Evolutionary conservation across 1,139 yeast species (phyloP), one percentile per base, ranked within the genome.

Genomic region (Diutina rugosa): DNA sequence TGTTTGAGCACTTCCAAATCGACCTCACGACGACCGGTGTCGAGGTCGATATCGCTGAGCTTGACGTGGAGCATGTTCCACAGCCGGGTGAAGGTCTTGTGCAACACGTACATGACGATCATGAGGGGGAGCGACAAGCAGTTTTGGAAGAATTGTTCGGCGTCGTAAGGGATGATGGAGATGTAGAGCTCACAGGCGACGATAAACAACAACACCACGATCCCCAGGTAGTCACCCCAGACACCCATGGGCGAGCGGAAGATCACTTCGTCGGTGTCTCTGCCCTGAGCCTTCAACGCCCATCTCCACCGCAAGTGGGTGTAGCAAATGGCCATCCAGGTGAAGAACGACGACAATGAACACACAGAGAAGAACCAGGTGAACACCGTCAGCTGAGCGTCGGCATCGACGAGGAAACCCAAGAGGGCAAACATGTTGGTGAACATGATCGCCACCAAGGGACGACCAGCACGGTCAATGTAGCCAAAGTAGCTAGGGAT

Each of bases 321-420:
- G 58, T 72, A 67, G 58, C 80, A 76, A 59, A 84, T 74, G 62
- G 79, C 69, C 61, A 76, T 71, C 87, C 88, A 74, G 57, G 80
- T 74, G 70, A 79, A 84, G 70, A 84, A 68, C 59, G 85, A 69
- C 57, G 81, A 74, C 66, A 84, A 78, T 7, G 87, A 84, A 57
- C 88, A 85, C 45, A 86, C 67, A 32, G 87, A 80, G 63, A 84
- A 80, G 59, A 84, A 73, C 90, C 90, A 84, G 14, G 79, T 72
- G 73, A 84, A 84, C 2, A 84, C 78, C 2, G 70, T 67, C 12
- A 65, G 69, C 62, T 83, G 76, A 53, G 81, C 74, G 41, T 72
- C 69, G 57, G 74, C 69, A 4, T 77, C 74, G 21, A 83, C 84
- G 58, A 85, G 74, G 70, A 84, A 86, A 57, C 88, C 84, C 56